Evolutionary conservation across 768 basidiomycete species (phyloP).

Genomic region (Rhizopogon vinicolor): DNA sequence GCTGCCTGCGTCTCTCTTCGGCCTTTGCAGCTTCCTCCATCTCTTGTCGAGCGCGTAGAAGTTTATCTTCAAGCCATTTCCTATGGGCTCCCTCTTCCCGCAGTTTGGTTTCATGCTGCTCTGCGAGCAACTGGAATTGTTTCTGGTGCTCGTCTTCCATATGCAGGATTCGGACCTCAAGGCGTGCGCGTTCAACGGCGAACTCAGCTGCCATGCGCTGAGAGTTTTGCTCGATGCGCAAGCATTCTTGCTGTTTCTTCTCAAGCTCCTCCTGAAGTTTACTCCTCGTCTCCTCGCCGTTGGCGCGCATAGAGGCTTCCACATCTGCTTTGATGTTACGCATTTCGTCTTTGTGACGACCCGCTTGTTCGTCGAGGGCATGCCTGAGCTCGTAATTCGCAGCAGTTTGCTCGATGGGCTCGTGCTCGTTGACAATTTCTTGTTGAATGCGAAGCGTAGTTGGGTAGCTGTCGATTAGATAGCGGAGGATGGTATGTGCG

Average conservation of each 20-base stretch:
- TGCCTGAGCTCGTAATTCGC: constrained; percentile 50
- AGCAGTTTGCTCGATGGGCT: constrained; percentile 44
- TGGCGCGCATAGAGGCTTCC: constrained; percentile 36
- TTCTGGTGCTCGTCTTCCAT: constrained; percentile 23
- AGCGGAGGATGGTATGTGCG: constrained; percentile 37
- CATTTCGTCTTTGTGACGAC: constrained; percentile 45
- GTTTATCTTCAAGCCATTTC: constrained; percentile 19
- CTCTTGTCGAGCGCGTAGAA: constrained; percentile 16
- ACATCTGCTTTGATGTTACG: constrained; percentile 41
- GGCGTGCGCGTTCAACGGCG: constrained; percentile 30
- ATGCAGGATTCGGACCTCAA: constrained; percentile 11
- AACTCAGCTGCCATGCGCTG: constrained; percentile 37
- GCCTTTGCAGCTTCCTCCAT: constrained; percentile 11
- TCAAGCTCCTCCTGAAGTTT: constrained; percentile 42
- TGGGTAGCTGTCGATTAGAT: constrained; percentile 36
- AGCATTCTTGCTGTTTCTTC: constrained; percentile 40
- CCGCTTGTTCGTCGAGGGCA: constrained; percentile 43
- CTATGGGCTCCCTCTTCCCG: constrained; percentile 26
- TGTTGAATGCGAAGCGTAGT: constrained; percentile 47
- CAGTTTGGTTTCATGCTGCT: constrained; percentile 22
- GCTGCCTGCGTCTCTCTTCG: constrained; percentile 15
- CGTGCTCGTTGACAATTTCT: constrained; percentile 48
- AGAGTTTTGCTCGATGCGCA: constrained; percentile 35
- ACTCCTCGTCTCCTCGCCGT: constrained; percentile 41
- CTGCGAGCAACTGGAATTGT: constrained; percentile 13